phyloP scores from a whole-genome alignment of 352 stramenopile genomes.

The Phytopythium oedochilum region DNA sequence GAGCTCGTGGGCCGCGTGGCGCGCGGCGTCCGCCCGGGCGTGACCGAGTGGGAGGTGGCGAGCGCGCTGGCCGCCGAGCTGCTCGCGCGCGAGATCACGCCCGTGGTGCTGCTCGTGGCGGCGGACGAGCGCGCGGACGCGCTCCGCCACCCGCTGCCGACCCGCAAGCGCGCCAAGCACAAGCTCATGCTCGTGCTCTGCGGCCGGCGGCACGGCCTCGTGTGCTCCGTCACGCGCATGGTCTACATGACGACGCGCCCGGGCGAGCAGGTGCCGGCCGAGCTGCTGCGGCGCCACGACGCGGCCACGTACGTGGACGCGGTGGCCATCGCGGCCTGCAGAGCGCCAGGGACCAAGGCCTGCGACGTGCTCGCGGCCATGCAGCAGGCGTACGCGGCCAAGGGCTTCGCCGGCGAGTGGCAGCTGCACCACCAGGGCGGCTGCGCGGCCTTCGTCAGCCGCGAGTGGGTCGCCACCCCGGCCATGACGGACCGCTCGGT shows the following conservation, averaged over 20 bases:
- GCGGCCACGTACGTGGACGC: conserved; percentile 70
- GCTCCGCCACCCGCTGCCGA: conserved; percentile 67
- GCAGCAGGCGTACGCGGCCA: conserved; percentile 47
- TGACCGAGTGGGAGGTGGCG: conserved; percentile 57
- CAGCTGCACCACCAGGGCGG: conserved; percentile 66
- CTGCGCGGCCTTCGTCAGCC: conserved; percentile 59
- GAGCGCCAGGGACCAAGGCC: conserved; percentile 21
- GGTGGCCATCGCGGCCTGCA: conserved; percentile 38
- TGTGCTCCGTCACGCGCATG: conserved; percentile 57
- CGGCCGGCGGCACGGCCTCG: conserved; percentile 53
- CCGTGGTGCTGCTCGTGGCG: conserved; percentile 52
- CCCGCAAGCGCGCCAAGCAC: conserved; percentile 59
- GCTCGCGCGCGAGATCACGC: conserved; percentile 42
- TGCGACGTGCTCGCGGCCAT: conserved; percentile 48
- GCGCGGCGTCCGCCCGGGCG: conserved; percentile 27
- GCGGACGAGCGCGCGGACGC: conserved; percentile 61
- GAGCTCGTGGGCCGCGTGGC: conserved; percentile 55
- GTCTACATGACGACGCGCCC: conserved; percentile 54
- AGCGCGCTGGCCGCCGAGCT: conserved; percentile 31
- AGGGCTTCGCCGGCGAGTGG: conserved; percentile 58
- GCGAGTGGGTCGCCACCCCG: conserved; percentile 68
- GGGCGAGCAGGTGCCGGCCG: conserved; percentile 18
- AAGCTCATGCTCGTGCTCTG: conserved; percentile 80
- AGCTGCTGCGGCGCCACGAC: conserved; percentile 53
- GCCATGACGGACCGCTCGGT: conserved; percentile 23